Evolutionary conservation across 1,284 basidiomycete species (phyloP).

Genomic region (Ustanciosporium gigantosporum): DNA sequence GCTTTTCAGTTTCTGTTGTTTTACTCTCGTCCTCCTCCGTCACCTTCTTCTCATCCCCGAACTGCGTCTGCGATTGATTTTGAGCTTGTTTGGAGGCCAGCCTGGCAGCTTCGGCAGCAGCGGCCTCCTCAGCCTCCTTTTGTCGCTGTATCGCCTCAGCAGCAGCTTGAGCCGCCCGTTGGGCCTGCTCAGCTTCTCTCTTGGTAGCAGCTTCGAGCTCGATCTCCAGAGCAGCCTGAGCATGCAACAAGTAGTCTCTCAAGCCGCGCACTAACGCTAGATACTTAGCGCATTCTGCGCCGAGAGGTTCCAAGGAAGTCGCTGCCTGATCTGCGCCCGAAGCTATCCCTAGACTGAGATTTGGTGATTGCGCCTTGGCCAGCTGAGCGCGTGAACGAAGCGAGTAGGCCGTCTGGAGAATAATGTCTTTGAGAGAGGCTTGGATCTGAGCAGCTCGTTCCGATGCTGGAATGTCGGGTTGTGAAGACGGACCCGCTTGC

Average conservation of each 20-base stretch:
- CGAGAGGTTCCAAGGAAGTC: constrained; percentile 19
- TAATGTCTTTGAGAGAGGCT: constrained; percentile 26
- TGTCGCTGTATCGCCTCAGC: constrained; percentile 18
- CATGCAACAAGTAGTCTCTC: constrained; percentile 32
- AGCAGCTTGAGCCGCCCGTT: constrained; percentile 17
- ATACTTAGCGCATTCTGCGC: constrained; percentile 26
- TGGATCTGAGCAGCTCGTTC: constrained; percentile 24
- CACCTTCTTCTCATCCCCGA: too few relatives aligned
- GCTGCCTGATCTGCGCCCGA: constrained; percentile 5
- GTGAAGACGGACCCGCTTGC: too few relatives aligned
- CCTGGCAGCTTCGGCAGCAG: too few relatives aligned
- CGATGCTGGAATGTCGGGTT: neutral
- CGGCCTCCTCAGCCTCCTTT: constrained; percentile 9
- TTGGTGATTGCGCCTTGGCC: neutral
- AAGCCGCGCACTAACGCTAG: constrained; percentile 27
- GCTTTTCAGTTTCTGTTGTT: too few relatives aligned
- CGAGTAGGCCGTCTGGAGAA: constrained; percentile 32
- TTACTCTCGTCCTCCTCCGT: too few relatives aligned
- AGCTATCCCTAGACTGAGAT: neutral
- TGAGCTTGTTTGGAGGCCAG: too few relatives aligned
- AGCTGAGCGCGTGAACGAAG: constrained; percentile 31
- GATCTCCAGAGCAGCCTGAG: constrained; percentile 31
- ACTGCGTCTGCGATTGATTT: too few relatives aligned
- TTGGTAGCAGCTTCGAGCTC: constrained; percentile 34
- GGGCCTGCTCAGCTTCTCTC: constrained; percentile 24